A percentile compares a stretch with the other conserved stretches of the same genome.
Conservation (phyloP, 2,329 filamentous ascomycete species). For the Lizonia empirigonia region DNA sequence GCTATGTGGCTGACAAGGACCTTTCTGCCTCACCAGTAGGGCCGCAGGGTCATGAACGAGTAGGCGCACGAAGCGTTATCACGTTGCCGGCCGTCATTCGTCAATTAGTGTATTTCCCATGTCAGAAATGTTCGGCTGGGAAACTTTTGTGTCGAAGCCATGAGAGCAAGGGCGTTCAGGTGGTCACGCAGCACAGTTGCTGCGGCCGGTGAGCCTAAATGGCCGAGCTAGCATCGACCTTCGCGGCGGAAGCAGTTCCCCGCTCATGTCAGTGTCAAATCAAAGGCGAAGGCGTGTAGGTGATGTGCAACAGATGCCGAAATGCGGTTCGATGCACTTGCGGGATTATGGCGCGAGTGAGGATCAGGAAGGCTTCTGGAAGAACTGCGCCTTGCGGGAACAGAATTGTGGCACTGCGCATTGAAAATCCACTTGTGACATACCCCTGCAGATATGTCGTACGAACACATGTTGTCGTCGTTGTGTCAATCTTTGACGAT, state of each 20-base stretch:
- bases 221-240: slow-evolving; percentile 6
- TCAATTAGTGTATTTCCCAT: slow-evolving; percentile 17
- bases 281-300: neutral
- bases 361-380: slow-evolving; percentile 25
- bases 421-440: slow-evolving; percentile 5
- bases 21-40: slow-evolving; percentile 15
- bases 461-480: slow-evolving; percentile 3
- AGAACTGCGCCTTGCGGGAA: slow-evolving; percentile 14
- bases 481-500: neutral
- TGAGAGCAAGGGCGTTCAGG: slow-evolving; percentile 10
- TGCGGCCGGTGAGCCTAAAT: slow-evolving; percentile 16
- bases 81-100: slow-evolving; percentile 13
- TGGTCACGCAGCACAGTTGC: slow-evolving; percentile 12
- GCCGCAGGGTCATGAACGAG: slow-evolving; percentile 12
- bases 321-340: slow-evolving; percentile 1
- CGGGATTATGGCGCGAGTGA: slow-evolving; percentile 9
- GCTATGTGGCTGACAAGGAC: slow-evolving; percentile 10
- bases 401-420: slow-evolving; percentile 4
- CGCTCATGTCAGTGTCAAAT: slow-evolving; percentile 8
- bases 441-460: slow-evolving; percentile 9
- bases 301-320: slow-evolving; percentile 7
- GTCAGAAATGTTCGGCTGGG: slow-evolving; percentile 12
- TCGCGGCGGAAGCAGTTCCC: slow-evolving; percentile 10
- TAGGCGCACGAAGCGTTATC: slow-evolving; percentile 14
- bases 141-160: slow-evolving; percentile 8